These are phyloP conservation scores for Taxillus chinensis DNA, from an alignment of 164 flowering plant genomes.

Conservation along the genomic window DNA sequence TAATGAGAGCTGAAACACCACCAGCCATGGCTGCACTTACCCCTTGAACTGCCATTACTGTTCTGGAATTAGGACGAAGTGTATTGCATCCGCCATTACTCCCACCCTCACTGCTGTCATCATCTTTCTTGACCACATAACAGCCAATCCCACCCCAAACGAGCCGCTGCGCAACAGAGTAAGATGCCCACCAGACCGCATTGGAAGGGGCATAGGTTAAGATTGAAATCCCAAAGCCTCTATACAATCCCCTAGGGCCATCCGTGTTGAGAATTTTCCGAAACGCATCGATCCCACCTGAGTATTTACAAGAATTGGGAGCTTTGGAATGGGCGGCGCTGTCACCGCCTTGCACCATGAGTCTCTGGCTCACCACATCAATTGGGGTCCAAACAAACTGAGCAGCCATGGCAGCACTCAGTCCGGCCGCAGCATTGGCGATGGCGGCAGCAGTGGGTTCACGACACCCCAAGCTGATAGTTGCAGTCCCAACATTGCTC, in stretches of 20 bases:
- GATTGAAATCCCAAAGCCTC: slow-evolving; percentile 82
- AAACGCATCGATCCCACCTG: slow-evolving; percentile 66
- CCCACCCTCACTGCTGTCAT: not conserved
- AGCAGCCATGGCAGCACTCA: slow-evolving; percentile 75
- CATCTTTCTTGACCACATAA: slow-evolving; percentile 25
- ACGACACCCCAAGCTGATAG: slow-evolving; percentile 40
- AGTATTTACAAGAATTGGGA: slow-evolving; percentile 21
- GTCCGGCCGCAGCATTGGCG: slow-evolving; percentile 74
- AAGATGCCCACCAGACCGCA: slow-evolving; percentile 94
- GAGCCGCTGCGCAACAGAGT: slow-evolving; percentile 51
- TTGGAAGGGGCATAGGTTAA: slow-evolving; percentile 82
- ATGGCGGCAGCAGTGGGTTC: slow-evolving; percentile 54
- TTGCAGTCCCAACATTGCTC: slow-evolving; percentile 51
- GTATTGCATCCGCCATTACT: not conserved
- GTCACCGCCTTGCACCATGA: slow-evolving; percentile 61
- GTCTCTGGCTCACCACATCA: slow-evolving; percentile 79
- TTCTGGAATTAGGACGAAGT: slow-evolving; percentile 37
- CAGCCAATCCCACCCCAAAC: slow-evolving; percentile 51
- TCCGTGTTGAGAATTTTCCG: slow-evolving; percentile 41
- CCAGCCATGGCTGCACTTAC: slow-evolving; percentile 81
- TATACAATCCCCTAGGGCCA: slow-evolving; percentile 60
- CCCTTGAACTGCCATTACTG: slow-evolving; percentile 60
- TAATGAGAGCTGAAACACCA: slow-evolving; percentile 69
- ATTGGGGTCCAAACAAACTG: slow-evolving; percentile 85
- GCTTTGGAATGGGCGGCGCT: not conserved